phyloP scores from a whole-genome alignment of 176 grass and related monocot genomes.

The Bonia amplexicaulis region DNA sequence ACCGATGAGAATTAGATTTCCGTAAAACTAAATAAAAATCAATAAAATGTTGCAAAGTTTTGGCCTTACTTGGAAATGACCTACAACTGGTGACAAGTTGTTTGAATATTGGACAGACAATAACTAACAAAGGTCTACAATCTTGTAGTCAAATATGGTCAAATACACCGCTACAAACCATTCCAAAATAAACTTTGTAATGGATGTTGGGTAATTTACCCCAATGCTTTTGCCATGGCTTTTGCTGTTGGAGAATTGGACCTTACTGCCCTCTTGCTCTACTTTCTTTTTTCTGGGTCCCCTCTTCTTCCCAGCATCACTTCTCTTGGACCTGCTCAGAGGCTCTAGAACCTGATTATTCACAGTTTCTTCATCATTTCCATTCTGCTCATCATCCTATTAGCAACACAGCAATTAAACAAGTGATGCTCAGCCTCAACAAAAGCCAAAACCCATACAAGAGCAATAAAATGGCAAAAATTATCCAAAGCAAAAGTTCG shows the following conservation, averaged over 20 bases:
- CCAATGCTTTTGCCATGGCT: neutral
- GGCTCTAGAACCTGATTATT: neutral
- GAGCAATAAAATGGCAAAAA: too few relatives aligned
- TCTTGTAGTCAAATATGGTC: neutral
- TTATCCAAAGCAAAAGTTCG: too few relatives aligned
- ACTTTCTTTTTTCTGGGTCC: neutral
- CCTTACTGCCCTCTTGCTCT: neutral
- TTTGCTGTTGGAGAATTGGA: neutral
- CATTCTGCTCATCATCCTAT: too few relatives aligned
- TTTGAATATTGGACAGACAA: neutral
- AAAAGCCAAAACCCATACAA: too few relatives aligned
- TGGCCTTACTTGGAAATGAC: too few relatives aligned
- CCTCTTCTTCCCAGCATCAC: slow-evolving; percentile 2
- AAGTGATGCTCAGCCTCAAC: too few relatives aligned
- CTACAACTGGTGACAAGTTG: too few relatives aligned
- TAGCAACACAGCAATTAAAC: too few relatives aligned
- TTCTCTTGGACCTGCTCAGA: neutral
- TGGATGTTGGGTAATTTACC: neutral
- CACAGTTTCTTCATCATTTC: neutral
- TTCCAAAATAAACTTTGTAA: too few relatives aligned
- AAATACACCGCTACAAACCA: neutral
- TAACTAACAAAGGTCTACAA: neutral
- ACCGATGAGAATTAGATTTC: neutral
- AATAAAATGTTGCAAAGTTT: neutral
- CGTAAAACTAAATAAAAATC: neutral